Conservation (phyloP, 768 basidiomycete species). For the Phaffia tasmanica region DNA sequence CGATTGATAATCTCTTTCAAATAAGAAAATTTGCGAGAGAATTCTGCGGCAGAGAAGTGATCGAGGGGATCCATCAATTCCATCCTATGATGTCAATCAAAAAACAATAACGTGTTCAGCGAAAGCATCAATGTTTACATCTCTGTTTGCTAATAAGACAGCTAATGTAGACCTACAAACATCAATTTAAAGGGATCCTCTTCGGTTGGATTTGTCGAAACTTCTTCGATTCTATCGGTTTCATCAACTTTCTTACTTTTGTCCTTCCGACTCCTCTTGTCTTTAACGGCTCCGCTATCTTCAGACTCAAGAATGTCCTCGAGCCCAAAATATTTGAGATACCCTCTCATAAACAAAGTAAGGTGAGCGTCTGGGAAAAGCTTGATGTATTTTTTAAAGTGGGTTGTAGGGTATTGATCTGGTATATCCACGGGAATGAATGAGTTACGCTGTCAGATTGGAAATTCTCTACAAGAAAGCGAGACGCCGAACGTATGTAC, state of each 20-base stretch:
- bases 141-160: not conserved
- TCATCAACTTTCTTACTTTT: conserved; percentile 32
- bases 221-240: conserved; percentile 25
- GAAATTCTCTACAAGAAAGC: not conserved
- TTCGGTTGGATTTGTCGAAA: conserved; percentile 5
- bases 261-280: conserved; percentile 42
- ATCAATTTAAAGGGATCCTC: conserved; percentile 20
- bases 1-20: conserved; percentile 18
- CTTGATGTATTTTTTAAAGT: conserved; percentile 51
- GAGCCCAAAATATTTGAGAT: conserved; percentile 53
- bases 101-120: not conserved
- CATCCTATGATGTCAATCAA: not conserved
- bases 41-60: conserved; percentile 23
- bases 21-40: conserved; percentile 17
- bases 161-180: not conserved
- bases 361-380: conserved; percentile 56
- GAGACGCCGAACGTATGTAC: conserved; percentile 7
- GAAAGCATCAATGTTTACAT: not conserved
- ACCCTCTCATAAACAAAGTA: conserved; percentile 52
- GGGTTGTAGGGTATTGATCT: conserved; percentile 54
- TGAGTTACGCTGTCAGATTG: not conserved
- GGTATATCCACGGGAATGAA: not conserved
- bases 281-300: conserved; percentile 17
- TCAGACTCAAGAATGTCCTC: conserved; percentile 3
- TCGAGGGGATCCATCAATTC: conserved; percentile 8